Evolutionary conservation across 176 grass and related monocot species (phyloP).

Genomic region (Pharus latifolius): DNA sequence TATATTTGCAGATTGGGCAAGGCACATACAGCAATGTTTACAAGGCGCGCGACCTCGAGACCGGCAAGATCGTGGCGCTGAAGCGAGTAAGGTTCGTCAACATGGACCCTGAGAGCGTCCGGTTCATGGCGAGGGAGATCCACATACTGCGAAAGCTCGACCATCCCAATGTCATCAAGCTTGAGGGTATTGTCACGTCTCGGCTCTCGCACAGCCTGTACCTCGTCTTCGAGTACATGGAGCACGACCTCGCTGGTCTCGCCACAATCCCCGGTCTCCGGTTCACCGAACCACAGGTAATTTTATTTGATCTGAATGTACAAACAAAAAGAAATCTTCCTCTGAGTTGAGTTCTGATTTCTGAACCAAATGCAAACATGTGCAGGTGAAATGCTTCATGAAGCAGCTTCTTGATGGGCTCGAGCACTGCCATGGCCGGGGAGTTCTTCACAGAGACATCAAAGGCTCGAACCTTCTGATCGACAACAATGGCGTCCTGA

Average conservation of each 20-base stretch:
- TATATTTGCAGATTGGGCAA: conserved; percentile 52
- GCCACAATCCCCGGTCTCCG: conserved; percentile 34
- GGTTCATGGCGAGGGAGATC: conserved; percentile 78
- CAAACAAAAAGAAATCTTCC: background rate
- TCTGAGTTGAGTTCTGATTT: background rate
- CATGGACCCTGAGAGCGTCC: conserved; percentile 72
- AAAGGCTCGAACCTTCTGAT: conserved; percentile 64
- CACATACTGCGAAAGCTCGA: conserved; percentile 48
- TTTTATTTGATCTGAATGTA: background rate
- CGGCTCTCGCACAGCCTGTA: conserved; percentile 66
- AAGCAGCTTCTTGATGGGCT: conserved; percentile 44
- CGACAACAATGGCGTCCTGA: conserved; percentile 37
- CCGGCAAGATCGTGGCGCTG: conserved; percentile 54
- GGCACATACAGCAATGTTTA: conserved; percentile 79
- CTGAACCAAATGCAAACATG: background rate
- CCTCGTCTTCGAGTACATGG: conserved; percentile 98
- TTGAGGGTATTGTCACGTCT: conserved; percentile 62
- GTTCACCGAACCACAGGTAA: conserved; percentile 47
- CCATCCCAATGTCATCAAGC: conserved; percentile 57
- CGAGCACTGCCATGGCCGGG: conserved; percentile 40
- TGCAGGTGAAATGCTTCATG: conserved; percentile 58
- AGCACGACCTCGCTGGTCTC: conserved; percentile 82
- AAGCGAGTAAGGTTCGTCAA: conserved; percentile 69
- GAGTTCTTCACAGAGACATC: conserved; percentile 59
- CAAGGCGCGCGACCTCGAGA: conserved; percentile 57